Evolutionary conservation across 805 yeast species (phyloP), one percentile per base, ranked within the genome.

Genomic region (Sugiyamaella smithiae): DNA sequence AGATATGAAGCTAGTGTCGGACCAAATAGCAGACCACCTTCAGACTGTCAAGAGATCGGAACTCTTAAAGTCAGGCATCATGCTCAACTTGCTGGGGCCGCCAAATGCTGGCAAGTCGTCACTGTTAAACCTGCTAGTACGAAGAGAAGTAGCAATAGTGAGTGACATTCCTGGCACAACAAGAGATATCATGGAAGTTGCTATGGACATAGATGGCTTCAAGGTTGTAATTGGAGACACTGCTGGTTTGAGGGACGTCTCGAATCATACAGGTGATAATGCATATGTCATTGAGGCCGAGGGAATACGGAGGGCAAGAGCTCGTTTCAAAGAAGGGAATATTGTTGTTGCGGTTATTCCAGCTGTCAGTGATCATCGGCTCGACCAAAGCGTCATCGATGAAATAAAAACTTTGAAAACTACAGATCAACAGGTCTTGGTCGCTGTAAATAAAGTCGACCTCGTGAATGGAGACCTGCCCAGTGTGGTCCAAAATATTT

Each of bases 91-190:
- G 7, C 55, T 90, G 11, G 99, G 99, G 0, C 93, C 95, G 5
- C 97, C 99, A 1, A 93, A 93, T 65, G 97, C 96, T 1, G 99
- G 99, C 0, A 93, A 93, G 63, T 89, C 97, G 2, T 87, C 96
- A 1, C 67, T 93, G 8, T 66, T 93, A 45, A 93, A 93, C 60
- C 61, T 68, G n/a, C 65, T 93, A 5, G 88, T 90, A 0, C 75
- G 82, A 50, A 78, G 85, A 19, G 95, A 89, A 19, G 85, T 88
- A 14, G 95, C 97, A 0, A 88, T 93, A 32, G 98, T 93, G 0
- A 88, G 97, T 62, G 81, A 81, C 32, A 78, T 86, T 4, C 95
- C 96, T 1, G 99, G 99, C 0, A 93, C 99, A 0, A 93, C 99
- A 0, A 74, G 99, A 59, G 99, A 93, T 61, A 70, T 87, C 0